Evolutionary conservation across 768 basidiomycete species (phyloP).

Genomic region (Termitomyces sp.): DNA sequence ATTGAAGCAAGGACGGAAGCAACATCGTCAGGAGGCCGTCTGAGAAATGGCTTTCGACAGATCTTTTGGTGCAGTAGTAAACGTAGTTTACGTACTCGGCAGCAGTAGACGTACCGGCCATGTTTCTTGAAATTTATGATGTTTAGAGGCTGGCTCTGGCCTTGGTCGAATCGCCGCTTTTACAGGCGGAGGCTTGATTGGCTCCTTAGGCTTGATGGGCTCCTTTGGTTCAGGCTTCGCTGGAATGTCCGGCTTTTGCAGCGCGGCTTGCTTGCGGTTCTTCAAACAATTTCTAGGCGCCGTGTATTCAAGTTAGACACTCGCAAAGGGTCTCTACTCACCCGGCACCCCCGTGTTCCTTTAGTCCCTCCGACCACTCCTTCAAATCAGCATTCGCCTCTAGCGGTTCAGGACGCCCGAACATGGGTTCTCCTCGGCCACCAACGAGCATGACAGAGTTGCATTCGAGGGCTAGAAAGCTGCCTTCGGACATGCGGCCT

Average conservation of each 20-base stretch:
- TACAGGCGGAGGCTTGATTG: not conserved
- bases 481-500: slow-evolving; percentile 32
- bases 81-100: not conserved
- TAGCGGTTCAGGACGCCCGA: slow-evolving; percentile 47
- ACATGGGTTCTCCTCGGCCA: slow-evolving; percentile 36
- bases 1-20: slow-evolving; percentile 11
- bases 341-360: slow-evolving; percentile 56
- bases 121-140: not conserved
- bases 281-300: slow-evolving; percentile 38
- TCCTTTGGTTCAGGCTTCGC: not conserved
- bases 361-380: slow-evolving; percentile 54
- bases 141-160: not conserved
- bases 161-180: not conserved
- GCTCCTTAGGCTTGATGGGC: too few relatives aligned
- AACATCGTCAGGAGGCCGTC: slow-evolving; percentile 10
- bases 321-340: slow-evolving; percentile 38
- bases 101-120: slow-evolving; percentile 6
- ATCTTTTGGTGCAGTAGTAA: slow-evolving; percentile 1
- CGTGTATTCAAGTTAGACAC: not conserved
- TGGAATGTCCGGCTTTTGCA: slow-evolving; percentile 1
- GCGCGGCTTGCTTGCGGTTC: slow-evolving; percentile 33
- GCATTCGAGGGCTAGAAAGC: slow-evolving; percentile 53
- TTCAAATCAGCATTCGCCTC: slow-evolving; percentile 35
- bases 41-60: slow-evolving; percentile 1
- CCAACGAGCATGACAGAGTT: slow-evolving; percentile 37